Evolutionary conservation across 306 rosid genomes (phyloP).

Genomic region (Prunus fruticosa): DNA sequence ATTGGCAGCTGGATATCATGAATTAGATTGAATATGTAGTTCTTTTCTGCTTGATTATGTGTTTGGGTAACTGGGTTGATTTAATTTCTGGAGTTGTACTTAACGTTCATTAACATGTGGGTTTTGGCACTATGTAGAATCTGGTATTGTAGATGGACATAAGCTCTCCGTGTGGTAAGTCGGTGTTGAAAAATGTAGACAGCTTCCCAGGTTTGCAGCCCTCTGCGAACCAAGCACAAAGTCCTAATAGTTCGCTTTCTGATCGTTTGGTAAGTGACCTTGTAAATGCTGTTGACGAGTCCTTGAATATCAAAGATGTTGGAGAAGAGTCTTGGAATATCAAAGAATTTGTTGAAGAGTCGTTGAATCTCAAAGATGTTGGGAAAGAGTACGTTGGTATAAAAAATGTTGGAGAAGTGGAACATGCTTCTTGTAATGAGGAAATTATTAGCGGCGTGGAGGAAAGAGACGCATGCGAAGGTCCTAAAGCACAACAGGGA

Average conservation of each 20-base stretch:
- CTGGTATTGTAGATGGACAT: slow-evolving; percentile 52
- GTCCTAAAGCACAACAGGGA: slow-evolving; percentile 9
- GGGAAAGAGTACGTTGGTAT: neutral
- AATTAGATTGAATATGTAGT: neutral
- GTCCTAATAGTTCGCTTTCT: slow-evolving; percentile 10
- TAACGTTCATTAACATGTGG: neutral
- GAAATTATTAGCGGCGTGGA: slow-evolving; percentile 12
- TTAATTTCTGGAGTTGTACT: neutral
- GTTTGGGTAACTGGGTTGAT: neutral
- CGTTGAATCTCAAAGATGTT: neutral
- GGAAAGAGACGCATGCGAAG: slow-evolving; percentile 9
- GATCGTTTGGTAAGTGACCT: slow-evolving; percentile 34
- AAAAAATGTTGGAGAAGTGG: slow-evolving; percentile 5
- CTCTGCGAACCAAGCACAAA: slow-evolving; percentile 22
- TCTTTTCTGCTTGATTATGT: neutral
- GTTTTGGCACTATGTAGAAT: slow-evolving; percentile 29
- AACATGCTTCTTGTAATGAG: slow-evolving; percentile 21
- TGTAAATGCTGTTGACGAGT: slow-evolving; percentile 37
- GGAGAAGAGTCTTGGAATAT: neutral
- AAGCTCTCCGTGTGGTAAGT: slow-evolving; percentile 27
- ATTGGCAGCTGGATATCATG: neutral
- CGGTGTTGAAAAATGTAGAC: slow-evolving; percentile 27
- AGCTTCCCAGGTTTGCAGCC: slow-evolving; percentile 29
- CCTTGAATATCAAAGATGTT: slow-evolving; percentile 41
- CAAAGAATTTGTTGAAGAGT: neutral